phyloP scores from a whole-genome alignment of 2,329 filamentous ascomycete genomes.

The Colletotrichum tabaci region DNA sequence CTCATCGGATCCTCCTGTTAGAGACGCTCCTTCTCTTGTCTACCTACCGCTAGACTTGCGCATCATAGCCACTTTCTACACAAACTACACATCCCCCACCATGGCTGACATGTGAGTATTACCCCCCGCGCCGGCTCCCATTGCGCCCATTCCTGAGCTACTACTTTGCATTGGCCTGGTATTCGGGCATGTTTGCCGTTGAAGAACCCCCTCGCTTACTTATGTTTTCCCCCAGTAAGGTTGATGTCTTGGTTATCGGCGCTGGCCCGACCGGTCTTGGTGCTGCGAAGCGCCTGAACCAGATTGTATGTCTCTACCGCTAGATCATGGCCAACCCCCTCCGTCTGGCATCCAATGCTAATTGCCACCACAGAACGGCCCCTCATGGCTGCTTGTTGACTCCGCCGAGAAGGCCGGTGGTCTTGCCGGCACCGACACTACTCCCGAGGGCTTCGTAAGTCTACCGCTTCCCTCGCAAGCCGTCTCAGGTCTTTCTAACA shows the following conservation, averaged over 20 bases:
- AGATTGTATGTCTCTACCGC: conserved; percentile 79
- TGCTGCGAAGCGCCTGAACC: conserved; percentile 97
- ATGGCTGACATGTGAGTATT: conserved; percentile 49
- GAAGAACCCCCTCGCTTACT: conserved; percentile 33
- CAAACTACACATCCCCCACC: conserved; percentile 42
- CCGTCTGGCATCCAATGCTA: conserved; percentile 39
- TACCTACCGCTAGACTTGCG: background rate
- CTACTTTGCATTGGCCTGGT: background rate
- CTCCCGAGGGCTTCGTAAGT: conserved; percentile 97
- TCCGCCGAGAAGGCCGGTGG: conserved; percentile 92
- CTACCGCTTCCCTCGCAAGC: background rate
- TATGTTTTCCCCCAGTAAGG: conserved; percentile 71
- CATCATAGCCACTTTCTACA: conserved; percentile 18
- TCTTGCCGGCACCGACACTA: conserved; percentile 95
- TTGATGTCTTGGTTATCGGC: conserved; percentile 98
- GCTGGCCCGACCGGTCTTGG: conserved; percentile 97
- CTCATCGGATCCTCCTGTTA: conserved; percentile 6
- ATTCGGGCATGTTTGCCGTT: background rate
- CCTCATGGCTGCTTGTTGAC: conserved; percentile 97
- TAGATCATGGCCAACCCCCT: conserved; percentile 45
- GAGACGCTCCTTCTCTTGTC: conserved; percentile 14
- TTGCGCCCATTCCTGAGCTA: conserved; percentile 1
- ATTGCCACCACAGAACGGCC: conserved; percentile 75
- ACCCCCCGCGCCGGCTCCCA: background rate
- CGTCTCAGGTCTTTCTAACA: background rate